A percentile compares a stretch with the other conserved stretches of the same genome.
Conservation (phyloP, 345 rosid species). For the Draba incana region DNA sequence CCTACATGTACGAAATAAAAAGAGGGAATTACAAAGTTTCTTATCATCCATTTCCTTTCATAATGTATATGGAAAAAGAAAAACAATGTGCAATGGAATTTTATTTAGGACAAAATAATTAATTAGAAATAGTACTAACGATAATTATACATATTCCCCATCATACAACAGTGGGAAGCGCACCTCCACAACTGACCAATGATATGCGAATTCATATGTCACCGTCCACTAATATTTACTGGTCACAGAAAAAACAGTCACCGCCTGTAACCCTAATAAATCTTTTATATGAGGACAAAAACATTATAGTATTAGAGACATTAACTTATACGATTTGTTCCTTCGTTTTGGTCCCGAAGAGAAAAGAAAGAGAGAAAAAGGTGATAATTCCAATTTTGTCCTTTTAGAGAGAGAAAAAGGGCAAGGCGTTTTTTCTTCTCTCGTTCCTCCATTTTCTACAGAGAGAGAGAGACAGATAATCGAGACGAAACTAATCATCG, state of each 20-base stretch:
- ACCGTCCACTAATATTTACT: slow-evolving; percentile 23
- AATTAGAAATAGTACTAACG: slow-evolving; percentile 16
- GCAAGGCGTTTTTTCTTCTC: slow-evolving; percentile 42
- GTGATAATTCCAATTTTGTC: slow-evolving; percentile 38
- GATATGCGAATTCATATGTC: not conserved
- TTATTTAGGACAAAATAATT: not conserved
- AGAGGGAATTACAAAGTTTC: not conserved
- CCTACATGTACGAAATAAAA: not conserved
- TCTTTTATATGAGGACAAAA: slow-evolving; percentile 30
- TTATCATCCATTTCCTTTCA: not conserved
- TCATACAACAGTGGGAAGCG: slow-evolving; percentile 33
- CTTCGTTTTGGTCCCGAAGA: slow-evolving; percentile 39
- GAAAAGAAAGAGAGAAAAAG: not conserved
- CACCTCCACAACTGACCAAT: slow-evolving; percentile 42
- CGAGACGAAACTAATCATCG: slow-evolving; percentile 32
- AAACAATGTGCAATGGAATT: slow-evolving; percentile 15
- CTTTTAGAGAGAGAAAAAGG: slow-evolving; percentile 45
- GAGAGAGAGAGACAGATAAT: slow-evolving; percentile 17
- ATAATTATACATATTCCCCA: slow-evolving; percentile 26
- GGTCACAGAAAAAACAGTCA: slow-evolving; percentile 12
- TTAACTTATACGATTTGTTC: slow-evolving; percentile 43
- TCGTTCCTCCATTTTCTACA: slow-evolving; percentile 38
- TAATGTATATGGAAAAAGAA: not conserved
- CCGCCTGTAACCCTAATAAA: slow-evolving; percentile 25
- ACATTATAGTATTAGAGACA: slow-evolving; percentile 38